Evolutionary conservation across 371 early-diverging fungal species (phyloP), one percentile per base, ranked within the genome.

Genomic region (Fennellomyces sp.): DNA sequence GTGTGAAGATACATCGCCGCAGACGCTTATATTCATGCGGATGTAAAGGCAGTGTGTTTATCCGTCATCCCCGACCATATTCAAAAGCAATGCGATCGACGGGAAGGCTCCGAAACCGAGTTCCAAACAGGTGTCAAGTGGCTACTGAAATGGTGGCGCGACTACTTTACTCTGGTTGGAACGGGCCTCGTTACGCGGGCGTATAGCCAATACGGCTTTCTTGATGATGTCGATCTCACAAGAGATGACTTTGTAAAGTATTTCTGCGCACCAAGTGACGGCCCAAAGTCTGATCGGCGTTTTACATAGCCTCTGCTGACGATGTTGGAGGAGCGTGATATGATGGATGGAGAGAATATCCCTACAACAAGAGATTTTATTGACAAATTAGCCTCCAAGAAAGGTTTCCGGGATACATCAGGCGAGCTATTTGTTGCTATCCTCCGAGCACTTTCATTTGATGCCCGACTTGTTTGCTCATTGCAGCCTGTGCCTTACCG

Each of bases 401-500:
- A 62, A 5, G 78, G 75, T 10, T 67, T 73, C 2, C 72, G 77
- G 1, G 87, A 89, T 56, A 76, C 80, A 2, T 76, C 77, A 48
- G 76, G 82, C 1, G 69, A 89, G 57, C 56, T 88, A 6, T 88
- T 92, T 61, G 82, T 82, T 1, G 83, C 84, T 1, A 64, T 84
- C 1, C 71, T 82, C 42, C 71, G 91, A 17, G 65, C 83, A 0
- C 61, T 84, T 13, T 82, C 80, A 3, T 65, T 83, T 25, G 78
- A 83, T 38, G 61, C 85, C 0, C 78, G 92, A 13, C 63, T 92
- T 6, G 77, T 92, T 3, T 79, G 76, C 35, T 90, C 92, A 4
- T 58, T 92, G 3, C 89, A 89, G 31, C 85, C 90, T 0, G 59
- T 88, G 5, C 72, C 89, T 0, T 82, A 90, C 54, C 66, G 80